A percentile compares a stretch with the other conserved stretches of the same genome.
Conservation (phyloP, 371 early-diverging fungal genomes). For the Vairimorpha apis region DNA sequence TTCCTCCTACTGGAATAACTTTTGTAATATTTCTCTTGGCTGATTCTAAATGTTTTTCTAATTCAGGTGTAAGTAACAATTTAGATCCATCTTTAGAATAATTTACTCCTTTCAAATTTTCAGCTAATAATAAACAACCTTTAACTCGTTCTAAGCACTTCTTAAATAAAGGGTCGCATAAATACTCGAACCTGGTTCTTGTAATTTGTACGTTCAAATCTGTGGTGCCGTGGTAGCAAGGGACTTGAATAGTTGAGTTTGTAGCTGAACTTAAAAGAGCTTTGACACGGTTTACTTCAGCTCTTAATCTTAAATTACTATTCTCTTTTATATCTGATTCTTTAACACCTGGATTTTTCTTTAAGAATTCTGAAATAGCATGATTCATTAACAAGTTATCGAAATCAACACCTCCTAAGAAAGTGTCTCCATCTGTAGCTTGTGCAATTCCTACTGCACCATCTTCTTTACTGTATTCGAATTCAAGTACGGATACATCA, state of each 20-base stretch:
- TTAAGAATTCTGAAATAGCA: constrained; percentile 79
- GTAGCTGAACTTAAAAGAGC: constrained; percentile 71
- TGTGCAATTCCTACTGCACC: constrained; percentile 76
- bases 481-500: constrained; percentile 85
- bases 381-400: constrained; percentile 81
- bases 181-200: constrained; percentile 44
- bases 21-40: constrained; percentile 39
- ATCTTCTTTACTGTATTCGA: constrained; percentile 68
- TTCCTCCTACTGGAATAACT: constrained; percentile 63
- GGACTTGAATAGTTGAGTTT: constrained; percentile 76
- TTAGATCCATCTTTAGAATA: constrained; percentile 41
- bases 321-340: constrained; percentile 37
- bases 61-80: constrained; percentile 40
- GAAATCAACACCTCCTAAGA: constrained; percentile 94
- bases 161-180: constrained; percentile 47
- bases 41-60: constrained; percentile 16
- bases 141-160: constrained; percentile 41
- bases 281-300: constrained; percentile 55
- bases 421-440: constrained; percentile 90
- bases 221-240: constrained; percentile 67
- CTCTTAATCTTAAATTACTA: constrained; percentile 52
- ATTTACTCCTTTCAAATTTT: constrained; percentile 13
- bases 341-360: constrained; percentile 64
- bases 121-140: constrained; percentile 25
- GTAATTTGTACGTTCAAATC: constrained; percentile 66